Percentiles rank a stretch among this genome's conserved stretches.
These are phyloP conservation scores for Heterobasidion irregulare DNA, from an alignment of 1,284 basidiomycete genomes.

Conservation along the genomic window DNA sequence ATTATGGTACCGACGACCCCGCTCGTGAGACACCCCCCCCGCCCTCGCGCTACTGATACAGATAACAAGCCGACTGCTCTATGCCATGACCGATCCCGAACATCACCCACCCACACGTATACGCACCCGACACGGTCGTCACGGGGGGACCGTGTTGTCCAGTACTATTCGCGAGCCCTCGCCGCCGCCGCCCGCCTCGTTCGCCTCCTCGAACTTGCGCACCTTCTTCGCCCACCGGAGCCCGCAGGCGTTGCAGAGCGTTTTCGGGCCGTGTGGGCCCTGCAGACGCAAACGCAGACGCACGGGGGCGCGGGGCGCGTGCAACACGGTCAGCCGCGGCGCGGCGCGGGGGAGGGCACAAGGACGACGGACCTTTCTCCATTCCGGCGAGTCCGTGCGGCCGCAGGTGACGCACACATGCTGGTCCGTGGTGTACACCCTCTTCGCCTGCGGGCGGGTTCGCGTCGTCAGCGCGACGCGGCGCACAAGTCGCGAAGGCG, in stretches of 20 bases:
- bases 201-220: conserved; percentile 29
- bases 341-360: too few species aligned
- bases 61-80: too few species aligned
- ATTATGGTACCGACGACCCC: too few species aligned
- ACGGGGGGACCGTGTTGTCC: background rate
- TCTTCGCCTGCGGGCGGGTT: conserved; percentile 31
- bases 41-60: too few species aligned
- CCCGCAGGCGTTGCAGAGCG: conserved; percentile 83
- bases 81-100: too few species aligned
- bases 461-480: background rate
- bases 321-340: conserved; percentile 3
- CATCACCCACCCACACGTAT: too few species aligned
- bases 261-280: conserved; percentile 80
- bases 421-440: conserved; percentile 46
- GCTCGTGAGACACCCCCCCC: too few species aligned
- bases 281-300: conserved; percentile 21
- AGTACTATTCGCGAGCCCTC: background rate
- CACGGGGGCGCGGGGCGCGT: conserved; percentile 7
- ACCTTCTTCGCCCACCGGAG: conserved; percentile 75
- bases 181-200: background rate
- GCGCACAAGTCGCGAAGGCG: background rate
- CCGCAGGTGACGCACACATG: conserved; percentile 76
- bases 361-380: conserved; percentile 57
- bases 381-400: conserved; percentile 75
- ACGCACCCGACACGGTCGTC: background rate